Percentiles rank a stretch among this genome's conserved stretches.
Conservation (phyloP, 1,139 yeast species). For the Diutina scorzettiae region DNA sequence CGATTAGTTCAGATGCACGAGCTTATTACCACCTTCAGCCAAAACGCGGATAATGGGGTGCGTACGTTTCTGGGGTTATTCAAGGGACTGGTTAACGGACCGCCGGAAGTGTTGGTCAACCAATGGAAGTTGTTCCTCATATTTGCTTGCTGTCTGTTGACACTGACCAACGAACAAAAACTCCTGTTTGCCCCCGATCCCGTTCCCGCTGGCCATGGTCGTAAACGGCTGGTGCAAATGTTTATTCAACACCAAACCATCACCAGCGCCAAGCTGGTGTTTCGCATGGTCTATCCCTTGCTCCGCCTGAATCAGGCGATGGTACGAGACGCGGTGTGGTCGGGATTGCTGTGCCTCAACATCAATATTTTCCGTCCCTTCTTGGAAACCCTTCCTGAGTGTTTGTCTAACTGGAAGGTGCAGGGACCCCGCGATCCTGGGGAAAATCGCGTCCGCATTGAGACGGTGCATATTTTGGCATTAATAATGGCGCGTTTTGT, state of each 20-base stretch:
- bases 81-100: conserved; percentile 20
- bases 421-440: conserved; percentile 19
- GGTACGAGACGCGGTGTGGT: conserved; percentile 74
- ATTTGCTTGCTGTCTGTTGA: conserved; percentile 85
- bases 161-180: conserved; percentile 81
- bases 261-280: conserved; percentile 84
- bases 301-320: conserved; percentile 59
- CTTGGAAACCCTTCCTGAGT: conserved; percentile 63
- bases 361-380: conserved; percentile 78
- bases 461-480: conserved; percentile 65
- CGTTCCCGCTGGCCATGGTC: conserved; percentile 31
- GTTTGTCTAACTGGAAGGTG: conserved; percentile 30
- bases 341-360: conserved; percentile 82
- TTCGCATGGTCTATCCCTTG: conserved; percentile 77
- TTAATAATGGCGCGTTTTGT: conserved; percentile 58
- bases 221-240: conserved; percentile 66
- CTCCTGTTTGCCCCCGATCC: conserved; percentile 47
- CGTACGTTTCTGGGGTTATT: conserved; percentile 22
- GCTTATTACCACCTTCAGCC: conserved; percentile 52
- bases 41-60: conserved; percentile 31
- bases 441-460: conserved; percentile 54
- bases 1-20: conserved; percentile 86
- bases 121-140: conserved; percentile 86
- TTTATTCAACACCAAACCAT: conserved; percentile 84
- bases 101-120: conserved; percentile 66